phyloP scores from a whole-genome alignment of 164 flowering plant species.

The Liquidambar formosana region DNA sequence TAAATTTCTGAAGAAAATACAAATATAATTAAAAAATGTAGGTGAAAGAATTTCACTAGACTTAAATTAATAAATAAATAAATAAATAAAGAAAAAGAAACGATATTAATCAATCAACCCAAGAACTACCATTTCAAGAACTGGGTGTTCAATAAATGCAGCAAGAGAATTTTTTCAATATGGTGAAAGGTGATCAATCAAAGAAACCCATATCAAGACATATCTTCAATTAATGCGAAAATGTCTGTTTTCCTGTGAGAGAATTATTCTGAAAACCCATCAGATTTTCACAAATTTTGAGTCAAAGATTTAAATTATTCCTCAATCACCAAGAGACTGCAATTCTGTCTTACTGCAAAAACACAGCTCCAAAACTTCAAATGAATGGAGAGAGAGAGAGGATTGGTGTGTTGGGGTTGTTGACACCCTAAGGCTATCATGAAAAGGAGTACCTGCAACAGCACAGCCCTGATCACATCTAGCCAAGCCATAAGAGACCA shows the following conservation, averaged over 20 bases:
- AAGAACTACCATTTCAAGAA: constrained; percentile 6
- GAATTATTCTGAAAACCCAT: neutral
- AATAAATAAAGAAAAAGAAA: no score
- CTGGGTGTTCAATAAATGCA: constrained; percentile 9
- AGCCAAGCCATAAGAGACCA: constrained; percentile 55
- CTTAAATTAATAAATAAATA: no score
- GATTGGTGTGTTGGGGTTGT: neutral
- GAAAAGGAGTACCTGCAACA: constrained; percentile 34
- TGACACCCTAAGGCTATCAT: constrained; percentile 18
- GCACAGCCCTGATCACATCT: constrained; percentile 26
- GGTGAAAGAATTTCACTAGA: no score
- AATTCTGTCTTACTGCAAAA: neutral
- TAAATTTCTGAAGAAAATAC: no score
- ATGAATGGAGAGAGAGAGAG: neutral
- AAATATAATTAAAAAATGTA: no score
- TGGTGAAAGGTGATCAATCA: constrained; percentile 26
- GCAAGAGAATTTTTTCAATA: constrained; percentile 9
- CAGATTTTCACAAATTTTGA: neutral
- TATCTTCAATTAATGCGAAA: constrained; percentile 14
- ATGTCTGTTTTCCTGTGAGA: neutral
- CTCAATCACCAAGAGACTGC: neutral
- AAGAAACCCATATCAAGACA: constrained; percentile 2
- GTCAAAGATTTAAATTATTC: neutral
- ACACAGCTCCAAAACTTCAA: neutral
- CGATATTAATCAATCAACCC: neutral